Conservation (phyloP, 2,329 filamentous ascomycete genomes). For the Colletotrichum siamense region DNA sequence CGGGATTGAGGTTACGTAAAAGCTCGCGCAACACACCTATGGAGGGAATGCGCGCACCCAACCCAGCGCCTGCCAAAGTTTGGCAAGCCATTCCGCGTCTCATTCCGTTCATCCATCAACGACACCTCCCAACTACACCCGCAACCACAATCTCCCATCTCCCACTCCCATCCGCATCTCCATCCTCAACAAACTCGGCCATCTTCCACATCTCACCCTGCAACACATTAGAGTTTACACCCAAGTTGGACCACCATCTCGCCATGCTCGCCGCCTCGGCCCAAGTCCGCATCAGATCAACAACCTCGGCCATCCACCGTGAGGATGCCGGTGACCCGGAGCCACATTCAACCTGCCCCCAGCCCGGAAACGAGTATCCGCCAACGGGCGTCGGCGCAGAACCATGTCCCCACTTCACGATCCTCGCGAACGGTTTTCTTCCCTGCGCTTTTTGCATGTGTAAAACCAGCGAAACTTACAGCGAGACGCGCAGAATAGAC, state of each 20-base stretch:
- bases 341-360: neutral
- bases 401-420: neutral
- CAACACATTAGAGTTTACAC: neutral
- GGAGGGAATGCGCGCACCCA: neutral
- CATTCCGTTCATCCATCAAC: neutral
- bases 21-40: neutral
- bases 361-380: neutral
- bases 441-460: neutral
- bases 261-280: neutral
- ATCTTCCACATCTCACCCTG: neutral
- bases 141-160: neutral
- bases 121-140: neutral
- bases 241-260: neutral
- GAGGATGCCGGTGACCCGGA: neutral
- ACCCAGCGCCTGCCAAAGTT: neutral
- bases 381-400: neutral
- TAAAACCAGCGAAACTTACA: constrained; percentile 1
- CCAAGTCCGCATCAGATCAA: neutral
- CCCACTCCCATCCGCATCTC: neutral
- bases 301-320: constrained; percentile 18
- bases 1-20: neutral
- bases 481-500: neutral
- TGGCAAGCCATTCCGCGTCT: neutral
- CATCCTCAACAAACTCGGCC: neutral
- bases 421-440: neutral